Evolutionary conservation across 768 basidiomycete genomes (phyloP).

Genomic region (Gloeostereum incarnatum): DNA sequence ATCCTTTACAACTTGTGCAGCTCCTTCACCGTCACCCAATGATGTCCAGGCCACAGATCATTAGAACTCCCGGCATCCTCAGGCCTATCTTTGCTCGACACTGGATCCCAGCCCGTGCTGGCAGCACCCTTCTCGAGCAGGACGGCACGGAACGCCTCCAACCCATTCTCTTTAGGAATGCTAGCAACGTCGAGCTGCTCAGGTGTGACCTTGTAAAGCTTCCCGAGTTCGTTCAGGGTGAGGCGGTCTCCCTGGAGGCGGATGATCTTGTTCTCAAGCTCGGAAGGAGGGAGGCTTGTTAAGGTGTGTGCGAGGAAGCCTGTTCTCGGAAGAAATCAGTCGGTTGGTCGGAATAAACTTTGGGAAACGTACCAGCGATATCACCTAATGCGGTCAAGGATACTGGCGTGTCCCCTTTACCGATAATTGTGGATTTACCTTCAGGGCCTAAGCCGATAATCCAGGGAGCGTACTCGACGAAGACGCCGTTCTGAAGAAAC

Average conservation of each 20-base stretch:
- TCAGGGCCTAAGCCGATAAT: background rate
- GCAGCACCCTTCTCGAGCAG: too few species aligned
- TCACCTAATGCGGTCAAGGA: background rate
- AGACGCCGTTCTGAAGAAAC: background rate
- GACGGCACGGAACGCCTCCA: too few species aligned
- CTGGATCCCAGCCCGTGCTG: too few species aligned
- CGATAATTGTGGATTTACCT: background rate
- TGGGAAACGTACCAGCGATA: background rate
- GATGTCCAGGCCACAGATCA: too few species aligned
- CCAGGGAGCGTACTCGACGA: background rate
- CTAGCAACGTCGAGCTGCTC: too few species aligned
- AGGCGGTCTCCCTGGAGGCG: slow-evolving; percentile 21
- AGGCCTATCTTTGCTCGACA: too few species aligned
- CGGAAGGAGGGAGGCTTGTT: slow-evolving; percentile 14
- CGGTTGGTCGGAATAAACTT: background rate
- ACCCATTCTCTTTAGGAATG: too few species aligned
- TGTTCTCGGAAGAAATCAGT: background rate
- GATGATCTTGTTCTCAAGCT: slow-evolving; percentile 19
- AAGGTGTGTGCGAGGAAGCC: slow-evolving; percentile 21
- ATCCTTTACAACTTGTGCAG: too few species aligned
- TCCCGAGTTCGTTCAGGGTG: slow-evolving; percentile 13
- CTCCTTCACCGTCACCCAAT: too few species aligned
- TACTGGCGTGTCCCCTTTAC: background rate
- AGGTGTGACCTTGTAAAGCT: too few species aligned
- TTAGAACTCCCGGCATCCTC: too few species aligned